A percentile compares a stretch with the other conserved stretches of the same genome.
These are phyloP conservation scores for Linum tenue DNA, from an alignment of 345 rosid species.

Conservation along the genomic window DNA sequence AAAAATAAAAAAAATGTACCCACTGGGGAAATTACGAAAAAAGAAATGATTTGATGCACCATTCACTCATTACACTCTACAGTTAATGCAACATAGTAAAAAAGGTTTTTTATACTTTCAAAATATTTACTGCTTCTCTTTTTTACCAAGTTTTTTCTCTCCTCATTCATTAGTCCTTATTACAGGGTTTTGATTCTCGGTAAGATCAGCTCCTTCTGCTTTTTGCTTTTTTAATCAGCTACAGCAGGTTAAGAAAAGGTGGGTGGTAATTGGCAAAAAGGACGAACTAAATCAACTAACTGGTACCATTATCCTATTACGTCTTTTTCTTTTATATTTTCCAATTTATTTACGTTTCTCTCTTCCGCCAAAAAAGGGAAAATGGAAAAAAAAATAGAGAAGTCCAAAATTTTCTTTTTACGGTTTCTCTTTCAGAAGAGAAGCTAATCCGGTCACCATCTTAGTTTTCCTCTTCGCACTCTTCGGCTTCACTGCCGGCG, in stretches of 20 bases:
- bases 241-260: too few relatives aligned
- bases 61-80: too few relatives aligned
- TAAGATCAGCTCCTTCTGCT: too few relatives aligned
- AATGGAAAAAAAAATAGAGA: slow-evolving; percentile 12
- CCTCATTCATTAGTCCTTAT: too few relatives aligned
- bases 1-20: too few relatives aligned
- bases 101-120: neutral
- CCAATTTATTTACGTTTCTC: slow-evolving; percentile 5
- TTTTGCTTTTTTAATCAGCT: too few relatives aligned
- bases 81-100: too few relatives aligned
- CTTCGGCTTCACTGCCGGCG: slow-evolving; percentile 50
- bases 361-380: slow-evolving; percentile 13
- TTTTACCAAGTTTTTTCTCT: neutral
- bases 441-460: slow-evolving; percentile 82
- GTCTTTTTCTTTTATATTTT: neutral
- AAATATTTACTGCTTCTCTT: neutral
- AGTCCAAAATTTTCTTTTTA: slow-evolving; percentile 38
- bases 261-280: too few relatives aligned
- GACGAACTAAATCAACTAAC: too few relatives aligned
- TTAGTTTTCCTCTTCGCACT: slow-evolving; percentile 48
- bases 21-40: too few relatives aligned
- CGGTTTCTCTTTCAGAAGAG: slow-evolving; percentile 60
- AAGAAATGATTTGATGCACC: too few relatives aligned
- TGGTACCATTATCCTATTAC: neutral
- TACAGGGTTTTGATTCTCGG: too few relatives aligned